phyloP scores from a whole-genome alignment of 2,329 filamentous ascomycete genomes.

The Coniochaeta prunicola region DNA sequence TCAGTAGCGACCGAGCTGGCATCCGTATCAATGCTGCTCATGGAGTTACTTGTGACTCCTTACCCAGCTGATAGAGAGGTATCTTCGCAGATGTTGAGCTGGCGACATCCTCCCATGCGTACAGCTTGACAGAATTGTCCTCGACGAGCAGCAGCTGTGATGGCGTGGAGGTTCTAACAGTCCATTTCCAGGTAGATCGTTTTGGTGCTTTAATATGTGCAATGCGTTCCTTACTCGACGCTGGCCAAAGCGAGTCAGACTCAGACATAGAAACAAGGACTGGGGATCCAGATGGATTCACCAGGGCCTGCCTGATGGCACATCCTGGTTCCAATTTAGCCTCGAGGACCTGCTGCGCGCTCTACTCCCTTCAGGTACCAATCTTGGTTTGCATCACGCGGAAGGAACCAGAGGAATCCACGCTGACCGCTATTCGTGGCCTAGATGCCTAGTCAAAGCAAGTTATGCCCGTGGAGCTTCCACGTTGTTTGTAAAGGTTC shows the following conservation, averaged over 20 bases:
- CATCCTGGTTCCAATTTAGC: background rate
- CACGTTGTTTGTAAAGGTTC: background rate
- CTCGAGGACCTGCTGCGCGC: background rate
- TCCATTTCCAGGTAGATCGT: background rate
- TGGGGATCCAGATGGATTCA: background rate
- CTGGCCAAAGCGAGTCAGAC: background rate
- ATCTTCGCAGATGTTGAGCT: background rate
- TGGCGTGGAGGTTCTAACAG: background rate
- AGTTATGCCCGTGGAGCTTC: background rate
- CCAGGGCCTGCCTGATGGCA: background rate
- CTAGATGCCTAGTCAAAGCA: background rate
- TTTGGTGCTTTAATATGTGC: background rate
- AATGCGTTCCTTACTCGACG: background rate
- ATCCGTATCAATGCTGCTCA: background rate
- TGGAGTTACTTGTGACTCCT: background rate
- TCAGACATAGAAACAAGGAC: background rate
- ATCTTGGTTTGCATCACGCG: background rate
- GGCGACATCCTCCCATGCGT: background rate
- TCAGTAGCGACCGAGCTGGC: background rate
- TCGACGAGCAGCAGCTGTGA: background rate
- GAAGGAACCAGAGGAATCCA: background rate
- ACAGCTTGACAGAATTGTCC: background rate
- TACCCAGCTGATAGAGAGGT: background rate
- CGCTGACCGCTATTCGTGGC: background rate
- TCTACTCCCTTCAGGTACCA: background rate